Evolutionary conservation across 2,329 filamentous ascomycete species (phyloP).

Genomic region (Biscogniauxia sp.): DNA sequence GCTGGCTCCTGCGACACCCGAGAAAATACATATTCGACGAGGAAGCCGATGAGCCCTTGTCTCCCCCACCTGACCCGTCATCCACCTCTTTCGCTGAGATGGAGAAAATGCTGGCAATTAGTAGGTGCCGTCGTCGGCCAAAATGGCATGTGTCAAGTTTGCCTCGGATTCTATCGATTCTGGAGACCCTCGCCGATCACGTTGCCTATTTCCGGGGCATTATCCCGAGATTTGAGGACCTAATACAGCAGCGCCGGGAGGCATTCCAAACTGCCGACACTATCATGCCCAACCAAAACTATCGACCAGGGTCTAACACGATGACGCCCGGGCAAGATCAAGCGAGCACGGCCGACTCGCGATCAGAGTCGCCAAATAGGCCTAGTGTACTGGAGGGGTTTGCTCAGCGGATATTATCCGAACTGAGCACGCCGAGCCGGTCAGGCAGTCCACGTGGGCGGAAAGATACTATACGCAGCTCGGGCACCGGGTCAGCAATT

Average conservation of each 20-base stretch:
- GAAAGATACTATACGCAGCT: slow-evolving; percentile 41
- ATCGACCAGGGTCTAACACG: slow-evolving; percentile 25
- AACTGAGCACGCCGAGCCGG: slow-evolving; percentile 54
- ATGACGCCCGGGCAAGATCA: slow-evolving; percentile 36
- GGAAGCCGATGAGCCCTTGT: slow-evolving; percentile 32
- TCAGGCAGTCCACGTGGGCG: slow-evolving; percentile 49
- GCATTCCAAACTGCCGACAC: slow-evolving; percentile 61
- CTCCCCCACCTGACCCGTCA: slow-evolving; percentile 17
- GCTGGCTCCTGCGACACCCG: slow-evolving; percentile 82
- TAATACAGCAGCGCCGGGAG: slow-evolving; percentile 64
- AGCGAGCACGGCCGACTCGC: slow-evolving; percentile 43
- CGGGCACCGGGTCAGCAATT: slow-evolving; percentile 26
- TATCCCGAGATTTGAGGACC: slow-evolving; percentile 70
- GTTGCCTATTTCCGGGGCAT: slow-evolving; percentile 59
- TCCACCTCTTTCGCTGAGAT: slow-evolving; percentile 34
- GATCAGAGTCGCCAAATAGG: slow-evolving; percentile 50
- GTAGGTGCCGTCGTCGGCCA: slow-evolving; percentile 52
- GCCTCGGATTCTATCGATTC: slow-evolving; percentile 53
- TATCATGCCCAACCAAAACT: slow-evolving; percentile 38
- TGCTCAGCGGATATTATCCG: slow-evolving; percentile 61
- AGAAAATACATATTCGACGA: slow-evolving; percentile 58
- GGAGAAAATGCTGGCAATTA: slow-evolving; percentile 46
- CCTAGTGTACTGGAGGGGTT: slow-evolving; percentile 58
- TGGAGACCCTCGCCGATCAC: slow-evolving; percentile 62
- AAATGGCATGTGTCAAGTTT: slow-evolving; percentile 50